Evolutionary conservation across 768 basidiomycete genomes (phyloP), one percentile per base, ranked within the genome.

Genomic region (Suillus fuscotomentosus): DNA sequence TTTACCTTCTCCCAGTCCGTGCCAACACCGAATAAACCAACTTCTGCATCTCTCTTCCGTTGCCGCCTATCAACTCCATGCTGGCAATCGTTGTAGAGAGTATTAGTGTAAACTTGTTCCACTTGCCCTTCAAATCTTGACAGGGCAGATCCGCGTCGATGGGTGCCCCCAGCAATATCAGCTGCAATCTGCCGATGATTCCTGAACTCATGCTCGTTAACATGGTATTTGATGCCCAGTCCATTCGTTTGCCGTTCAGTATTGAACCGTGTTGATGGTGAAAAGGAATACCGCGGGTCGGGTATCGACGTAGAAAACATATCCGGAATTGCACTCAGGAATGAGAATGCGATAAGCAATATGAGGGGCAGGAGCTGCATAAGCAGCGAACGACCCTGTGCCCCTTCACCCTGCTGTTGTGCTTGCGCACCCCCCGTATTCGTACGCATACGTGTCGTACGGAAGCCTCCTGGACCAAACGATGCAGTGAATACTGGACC

Each of bases 1-100:
- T 83, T 81, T 64, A 99, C 90, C 77, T 93, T 92, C 39, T 94
- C 90, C 91, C 92, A 94, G 73, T 99, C 92, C 13, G 94, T 92
- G 38, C 95, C 93, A 61, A 97, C 80, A 6, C 96, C 97, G 74
- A 98, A 95, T 66, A 97, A 76, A 5, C 97, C 97, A 45, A 92
- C 76, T 70, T 94, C 90, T 10, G 84, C 82, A 60, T 95, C 90
- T 72, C 89, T 89, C 65, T 81, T 78, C 65, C 88, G 87, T 70
- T 91, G 83, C 73, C 88, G 89, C 63, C 80, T 73, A 68, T 94
- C 88, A 57, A 86, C 65, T 50, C 87, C 89, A 7, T 82, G 80
- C 68, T 90, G 87, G 75, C 97, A 99, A 70, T 87, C 81, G 39
- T 80, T 72, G 68, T 88, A 91, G 63, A 95, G 78, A 61, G 85